Evolutionary conservation across 2,329 filamentous ascomycete genomes (phyloP).

Genomic region (Xylariaceae sp.): DNA sequence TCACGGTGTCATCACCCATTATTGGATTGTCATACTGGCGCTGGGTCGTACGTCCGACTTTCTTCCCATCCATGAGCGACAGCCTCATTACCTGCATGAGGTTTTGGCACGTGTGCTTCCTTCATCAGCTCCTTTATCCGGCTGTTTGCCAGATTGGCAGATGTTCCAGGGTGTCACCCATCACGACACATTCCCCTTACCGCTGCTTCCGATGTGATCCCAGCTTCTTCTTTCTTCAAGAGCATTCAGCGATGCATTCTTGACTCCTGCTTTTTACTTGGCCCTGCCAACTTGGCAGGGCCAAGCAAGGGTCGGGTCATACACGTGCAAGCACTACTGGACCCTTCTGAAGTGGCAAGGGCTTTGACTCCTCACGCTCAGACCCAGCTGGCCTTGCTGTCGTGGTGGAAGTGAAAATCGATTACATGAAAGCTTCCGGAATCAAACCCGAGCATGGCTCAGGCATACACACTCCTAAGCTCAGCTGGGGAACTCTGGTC

Average conservation of each 20-base stretch:
- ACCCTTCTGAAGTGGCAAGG: background rate
- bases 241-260: background rate
- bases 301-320: slow-evolving; percentile 4
- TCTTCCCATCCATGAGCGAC: slow-evolving; percentile 1
- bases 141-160: background rate
- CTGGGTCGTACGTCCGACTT: slow-evolving; percentile 6
- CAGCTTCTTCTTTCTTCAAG: slow-evolving; percentile 3
- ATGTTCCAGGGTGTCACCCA: slow-evolving; percentile 3
- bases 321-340: slow-evolving; percentile 1
- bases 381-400: too few species aligned
- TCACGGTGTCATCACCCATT: background rate
- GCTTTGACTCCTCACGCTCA: background rate
- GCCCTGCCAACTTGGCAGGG: background rate
- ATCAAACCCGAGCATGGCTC: too few species aligned
- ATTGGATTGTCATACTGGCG: background rate
- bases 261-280: background rate
- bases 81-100: slow-evolving; percentile 13
- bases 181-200: slow-evolving; percentile 5
- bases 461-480: background rate
- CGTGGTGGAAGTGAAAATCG: too few species aligned
- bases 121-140: slow-evolving; percentile 10
- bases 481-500: background rate
- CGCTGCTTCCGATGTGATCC: slow-evolving; percentile 9
- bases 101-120: slow-evolving; percentile 11
- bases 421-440: too few species aligned